These are phyloP conservation scores for Botrytis pseudocinerea DNA, from an alignment of 2,329 filamentous ascomycete genomes.

Conservation along the genomic window DNA sequence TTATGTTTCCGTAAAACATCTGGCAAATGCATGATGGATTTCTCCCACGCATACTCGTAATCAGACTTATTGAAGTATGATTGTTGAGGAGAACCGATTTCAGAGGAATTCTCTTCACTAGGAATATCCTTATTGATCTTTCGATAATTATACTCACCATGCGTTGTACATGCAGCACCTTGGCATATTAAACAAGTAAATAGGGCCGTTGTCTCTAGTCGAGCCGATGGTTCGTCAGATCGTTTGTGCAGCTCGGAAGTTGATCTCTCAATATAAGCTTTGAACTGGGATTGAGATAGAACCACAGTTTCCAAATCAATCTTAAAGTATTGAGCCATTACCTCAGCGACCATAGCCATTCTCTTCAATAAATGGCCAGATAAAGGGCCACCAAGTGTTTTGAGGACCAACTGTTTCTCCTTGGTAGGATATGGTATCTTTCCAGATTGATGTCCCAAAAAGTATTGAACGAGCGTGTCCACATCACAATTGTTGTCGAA, in stretches of 20 bases:
- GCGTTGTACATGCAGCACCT: constrained; percentile 38
- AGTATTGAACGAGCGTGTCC: constrained; percentile 31
- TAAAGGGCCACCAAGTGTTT: constrained; percentile 25
- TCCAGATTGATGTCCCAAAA: constrained; percentile 19
- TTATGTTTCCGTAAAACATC: constrained; percentile 32
- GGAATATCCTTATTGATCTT: constrained; percentile 21
- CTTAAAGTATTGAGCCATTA: constrained; percentile 29
- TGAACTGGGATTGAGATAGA: constrained; percentile 29
- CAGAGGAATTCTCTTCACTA: constrained; percentile 24
- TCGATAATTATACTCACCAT: constrained; percentile 34
- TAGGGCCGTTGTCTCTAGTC: constrained; percentile 33
- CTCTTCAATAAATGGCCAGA: constrained; percentile 1
- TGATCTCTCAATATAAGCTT: constrained; percentile 31
- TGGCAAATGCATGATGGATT: constrained; percentile 27
- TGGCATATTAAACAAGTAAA: constrained; percentile 37
- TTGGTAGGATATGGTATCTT: constrained; percentile 21
- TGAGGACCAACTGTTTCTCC: constrained; percentile 25
- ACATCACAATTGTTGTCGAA: constrained; percentile 24
- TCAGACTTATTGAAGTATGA: constrained; percentile 22
- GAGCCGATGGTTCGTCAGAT: neutral
- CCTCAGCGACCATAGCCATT: constrained; percentile 25
- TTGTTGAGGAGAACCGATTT: neutral
- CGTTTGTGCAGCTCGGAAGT: constrained; percentile 7
- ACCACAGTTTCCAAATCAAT: constrained; percentile 30
- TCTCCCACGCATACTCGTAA: constrained; percentile 28